Base-by-base conservation (phyloP, 164 flowering plant species). In the Paratinospora sagittata region DNA sequence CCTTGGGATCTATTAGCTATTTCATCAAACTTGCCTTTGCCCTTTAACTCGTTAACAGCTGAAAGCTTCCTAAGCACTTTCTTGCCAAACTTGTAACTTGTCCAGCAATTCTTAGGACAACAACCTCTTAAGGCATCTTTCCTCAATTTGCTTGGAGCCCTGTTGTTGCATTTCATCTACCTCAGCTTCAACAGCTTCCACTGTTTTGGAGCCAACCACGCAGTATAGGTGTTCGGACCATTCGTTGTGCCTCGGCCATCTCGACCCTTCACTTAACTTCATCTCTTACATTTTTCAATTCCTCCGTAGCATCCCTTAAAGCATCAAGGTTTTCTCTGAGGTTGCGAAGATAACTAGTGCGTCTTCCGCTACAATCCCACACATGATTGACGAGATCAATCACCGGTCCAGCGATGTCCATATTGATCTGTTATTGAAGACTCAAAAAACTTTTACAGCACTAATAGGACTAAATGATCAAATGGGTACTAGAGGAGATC, bases 171-270 rank as follows among this genome's bases (percentile, higher is more conserved):
- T 13, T 7, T 27, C 61, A 17, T 72, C 27, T 4, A 71, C 77
- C 21, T 70, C 55, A 0, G 6, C 24, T 52, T 73, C 76, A 2
- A 70, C 1, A 16, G 4, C 47, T 16, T 67, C 63, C 10, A 64
- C 73, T 0, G 45, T 41, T 0, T 0, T n/a, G 8, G 3, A 79
- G 69, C 82, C 82, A 79, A 8, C 62, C 77, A 2, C 47, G 6
- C 2, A 76, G 74, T 62, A 37, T 8, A 8, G 63, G 7, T 2
- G 66, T 66, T 0, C 79, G 71, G 36, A 6, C 12, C 47, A 30
- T 60, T n/a, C n/a, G 65, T 8, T 52, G 68, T 6, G 13, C 24
- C 47, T 68, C 73, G 0, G 68, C 75, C 6, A 7, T 3, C 0
- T 68, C 75, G 21, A 74, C 70, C 43, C 11, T 70, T 19, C 21